A percentile compares a stretch with the other conserved stretches of the same genome.
Evolutionary conservation across 2,329 filamentous ascomycete species (phyloP).

Genomic region (Xylaria arbuscula): DNA sequence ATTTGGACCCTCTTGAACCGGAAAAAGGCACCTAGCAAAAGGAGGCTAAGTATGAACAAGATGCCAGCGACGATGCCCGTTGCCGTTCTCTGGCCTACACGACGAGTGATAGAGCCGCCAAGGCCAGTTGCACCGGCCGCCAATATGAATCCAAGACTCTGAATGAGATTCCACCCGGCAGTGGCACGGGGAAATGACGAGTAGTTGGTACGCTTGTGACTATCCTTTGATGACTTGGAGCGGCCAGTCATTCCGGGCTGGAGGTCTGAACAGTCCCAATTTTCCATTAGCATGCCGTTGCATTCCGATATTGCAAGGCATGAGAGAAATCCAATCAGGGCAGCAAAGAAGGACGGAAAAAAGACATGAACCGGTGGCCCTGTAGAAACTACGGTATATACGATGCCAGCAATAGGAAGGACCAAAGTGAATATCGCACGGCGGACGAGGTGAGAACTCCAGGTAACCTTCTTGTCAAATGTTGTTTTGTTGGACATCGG

Average conservation of each 20-base stretch:
- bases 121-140: slow-evolving; percentile 75
- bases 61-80: slow-evolving; percentile 77
- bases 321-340: slow-evolving; percentile 74
- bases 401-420: slow-evolving; percentile 73
- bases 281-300: slow-evolving; percentile 82
- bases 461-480: slow-evolving; percentile 70
- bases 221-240: slow-evolving; percentile 56
- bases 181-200: slow-evolving; percentile 79
- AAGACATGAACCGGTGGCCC: slow-evolving; percentile 70
- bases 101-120: slow-evolving; percentile 74
- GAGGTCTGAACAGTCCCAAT: slow-evolving; percentile 82
- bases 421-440: slow-evolving; percentile 73
- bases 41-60: slow-evolving; percentile 70
- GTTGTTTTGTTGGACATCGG: slow-evolving; percentile 75
- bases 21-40: slow-evolving; percentile 70
- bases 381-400: slow-evolving; percentile 74
- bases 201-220: slow-evolving; percentile 71
- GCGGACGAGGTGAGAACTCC: slow-evolving; percentile 78
- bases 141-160: slow-evolving; percentile 75
- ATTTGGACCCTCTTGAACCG: slow-evolving; percentile 75
- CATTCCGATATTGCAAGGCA: slow-evolving; percentile 81
- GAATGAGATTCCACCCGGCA: slow-evolving; percentile 77
- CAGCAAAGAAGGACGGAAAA: slow-evolving; percentile 74
- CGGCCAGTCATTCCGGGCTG: slow-evolving; percentile 75
- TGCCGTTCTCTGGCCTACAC: slow-evolving; percentile 73